phyloP scores from a whole-genome alignment of 352 stramenopile genomes.

The Elongisporangium senticosum region DNA sequence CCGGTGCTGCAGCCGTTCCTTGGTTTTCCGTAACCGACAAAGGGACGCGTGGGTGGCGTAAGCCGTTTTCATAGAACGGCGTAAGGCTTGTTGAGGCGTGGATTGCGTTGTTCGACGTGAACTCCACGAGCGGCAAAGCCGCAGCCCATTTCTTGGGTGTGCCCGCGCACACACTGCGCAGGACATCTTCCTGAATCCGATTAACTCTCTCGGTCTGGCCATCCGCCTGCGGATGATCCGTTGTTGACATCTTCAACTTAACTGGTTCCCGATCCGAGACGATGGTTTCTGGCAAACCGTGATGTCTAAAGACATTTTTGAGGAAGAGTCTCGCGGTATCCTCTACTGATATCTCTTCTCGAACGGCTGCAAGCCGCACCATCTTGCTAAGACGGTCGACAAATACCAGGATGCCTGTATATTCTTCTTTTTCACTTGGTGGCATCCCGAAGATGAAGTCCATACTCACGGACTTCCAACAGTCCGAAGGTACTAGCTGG shows the following conservation, averaged over 20 bases:
- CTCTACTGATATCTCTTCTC: constrained; percentile 9
- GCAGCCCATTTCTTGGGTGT: constrained; percentile 8
- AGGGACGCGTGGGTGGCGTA: constrained; percentile 11
- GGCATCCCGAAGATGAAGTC: constrained; percentile 16
- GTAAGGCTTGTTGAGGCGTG: constrained; percentile 16
- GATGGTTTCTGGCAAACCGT: constrained; percentile 10
- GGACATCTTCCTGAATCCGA: constrained; percentile 10
- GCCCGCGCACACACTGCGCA: constrained; percentile 14
- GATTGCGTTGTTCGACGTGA: constrained; percentile 21
- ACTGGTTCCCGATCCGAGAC: constrained; percentile 11
- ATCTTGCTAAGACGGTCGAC: constrained; percentile 18
- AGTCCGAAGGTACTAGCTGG: too few species aligned
- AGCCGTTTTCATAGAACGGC: constrained; percentile 13
- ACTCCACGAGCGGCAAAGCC: constrained; percentile 16
- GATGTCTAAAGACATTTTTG: constrained; percentile 7
- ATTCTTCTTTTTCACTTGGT: background rate
- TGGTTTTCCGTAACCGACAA: background rate
- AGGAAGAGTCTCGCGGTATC: constrained; percentile 8
- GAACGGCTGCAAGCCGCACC: constrained; percentile 9
- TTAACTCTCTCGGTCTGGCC: constrained; percentile 18
- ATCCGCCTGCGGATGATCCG: constrained; percentile 13
- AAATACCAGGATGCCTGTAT: constrained; percentile 14
- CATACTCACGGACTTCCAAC: constrained; percentile 22
- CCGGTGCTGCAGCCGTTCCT: background rate
- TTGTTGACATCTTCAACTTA: constrained; percentile 7